Evolutionary conservation across 2,329 filamentous ascomycete species (phyloP).

Genomic region (Xylaria sp.): DNA sequence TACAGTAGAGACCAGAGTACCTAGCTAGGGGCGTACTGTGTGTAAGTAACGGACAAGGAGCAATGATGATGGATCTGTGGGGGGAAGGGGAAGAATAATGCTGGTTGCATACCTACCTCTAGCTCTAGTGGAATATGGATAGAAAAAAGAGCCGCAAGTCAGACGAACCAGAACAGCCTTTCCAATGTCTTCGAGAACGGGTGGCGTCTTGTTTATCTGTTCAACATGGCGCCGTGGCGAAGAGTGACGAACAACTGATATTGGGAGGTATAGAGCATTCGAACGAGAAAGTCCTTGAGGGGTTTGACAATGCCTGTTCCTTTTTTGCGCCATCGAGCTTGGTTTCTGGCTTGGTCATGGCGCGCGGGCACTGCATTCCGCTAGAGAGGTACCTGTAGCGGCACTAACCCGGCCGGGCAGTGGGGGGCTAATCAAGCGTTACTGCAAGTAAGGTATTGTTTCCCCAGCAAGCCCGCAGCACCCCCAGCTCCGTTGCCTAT

Average conservation of each 20-base stretch:
- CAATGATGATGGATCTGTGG: conserved; percentile 18
- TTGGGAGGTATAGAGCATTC: not conserved
- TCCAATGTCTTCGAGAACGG: not conserved
- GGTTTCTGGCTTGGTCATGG: conserved; percentile 13
- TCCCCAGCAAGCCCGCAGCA: conserved; percentile 9
- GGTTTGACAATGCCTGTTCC: conserved; percentile 21
- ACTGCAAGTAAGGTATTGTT: too few relatives aligned
- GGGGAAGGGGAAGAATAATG: not conserved
- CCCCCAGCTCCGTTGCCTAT: conserved; percentile 4
- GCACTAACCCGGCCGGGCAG: conserved; percentile 14
- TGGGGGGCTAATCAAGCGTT: conserved; percentile 15
- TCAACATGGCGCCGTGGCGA: conserved; percentile 15
- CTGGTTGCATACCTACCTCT: too few relatives aligned
- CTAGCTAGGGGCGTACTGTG: not conserved
- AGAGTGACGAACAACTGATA: conserved; percentile 23
- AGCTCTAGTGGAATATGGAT: too few relatives aligned
- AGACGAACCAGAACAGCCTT: not conserved
- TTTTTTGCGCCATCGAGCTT: not conserved
- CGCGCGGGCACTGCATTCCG: conserved; percentile 7
- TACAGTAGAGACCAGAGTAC: not conserved
- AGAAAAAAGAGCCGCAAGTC: not conserved
- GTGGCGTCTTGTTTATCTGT: not conserved
- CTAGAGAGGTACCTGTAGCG: conserved; percentile 3
- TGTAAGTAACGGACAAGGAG: not conserved
- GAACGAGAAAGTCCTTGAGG: conserved; percentile 7